phyloP scores from a whole-genome alignment of 2,329 filamentous ascomycete species.

The Colletotrichum musae region DNA sequence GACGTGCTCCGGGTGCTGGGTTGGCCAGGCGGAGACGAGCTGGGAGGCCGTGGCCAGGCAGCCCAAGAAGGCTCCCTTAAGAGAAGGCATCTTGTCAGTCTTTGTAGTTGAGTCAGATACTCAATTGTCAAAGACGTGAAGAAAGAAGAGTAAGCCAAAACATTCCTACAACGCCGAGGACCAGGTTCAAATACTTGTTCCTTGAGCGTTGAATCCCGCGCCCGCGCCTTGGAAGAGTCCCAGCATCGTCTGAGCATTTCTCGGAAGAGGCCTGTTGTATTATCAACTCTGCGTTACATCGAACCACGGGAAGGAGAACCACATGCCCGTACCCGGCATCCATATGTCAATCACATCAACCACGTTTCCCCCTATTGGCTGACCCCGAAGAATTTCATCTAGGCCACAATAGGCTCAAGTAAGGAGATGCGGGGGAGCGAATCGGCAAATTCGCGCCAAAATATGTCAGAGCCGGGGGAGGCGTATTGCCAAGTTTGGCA shows the following conservation, averaged over 20 bases:
- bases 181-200: too few relatives aligned
- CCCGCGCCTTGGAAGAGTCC: too few relatives aligned
- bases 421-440: conserved; percentile 6
- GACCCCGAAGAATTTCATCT: conserved; percentile 1
- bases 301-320: too few relatives aligned
- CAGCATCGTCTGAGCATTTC: too few relatives aligned
- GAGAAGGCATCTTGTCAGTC: conserved; percentile 23
- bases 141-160: not conserved
- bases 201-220: too few relatives aligned
- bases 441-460: conserved; percentile 1
- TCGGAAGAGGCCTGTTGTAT: too few relatives aligned
- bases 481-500: not conserved
- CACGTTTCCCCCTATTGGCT: conserved; percentile 15
- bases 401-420: conserved; percentile 29
- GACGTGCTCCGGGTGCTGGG: conserved; percentile 26
- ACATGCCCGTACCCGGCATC: not conserved
- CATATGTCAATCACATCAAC: not conserved
- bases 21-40: conserved; percentile 27
- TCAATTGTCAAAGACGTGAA: too few relatives aligned
- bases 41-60: conserved; percentile 7
- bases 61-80: conserved; percentile 7
- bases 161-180: too few relatives aligned
- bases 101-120: too few relatives aligned
- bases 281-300: too few relatives aligned
- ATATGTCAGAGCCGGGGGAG: conserved; percentile 4